Evolutionary conservation across 2,329 filamentous ascomycete genomes (phyloP).

Genomic region (Bipolaris gigantea): DNA sequence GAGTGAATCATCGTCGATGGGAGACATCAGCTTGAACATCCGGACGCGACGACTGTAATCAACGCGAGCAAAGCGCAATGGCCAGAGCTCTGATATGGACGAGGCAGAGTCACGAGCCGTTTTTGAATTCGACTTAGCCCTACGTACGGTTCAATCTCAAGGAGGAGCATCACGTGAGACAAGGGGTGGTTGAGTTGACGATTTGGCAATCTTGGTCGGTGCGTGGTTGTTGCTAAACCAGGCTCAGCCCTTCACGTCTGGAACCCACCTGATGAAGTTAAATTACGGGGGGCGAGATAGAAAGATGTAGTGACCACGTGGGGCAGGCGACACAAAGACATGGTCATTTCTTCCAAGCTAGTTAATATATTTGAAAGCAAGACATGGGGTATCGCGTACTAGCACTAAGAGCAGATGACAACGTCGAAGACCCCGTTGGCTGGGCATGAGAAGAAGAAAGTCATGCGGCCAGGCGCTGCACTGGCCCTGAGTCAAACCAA

Average conservation of each 20-base stretch:
- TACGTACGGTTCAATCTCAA: too few species aligned
- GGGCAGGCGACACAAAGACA: not conserved
- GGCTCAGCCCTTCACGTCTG: not conserved
- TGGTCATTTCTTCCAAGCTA: not conserved
- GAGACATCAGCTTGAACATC: too few species aligned
- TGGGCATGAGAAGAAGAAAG: not conserved
- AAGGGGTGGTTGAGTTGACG: not conserved
- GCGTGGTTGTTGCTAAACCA: not conserved
- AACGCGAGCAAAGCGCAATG: too few species aligned
- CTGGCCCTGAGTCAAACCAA: not conserved
- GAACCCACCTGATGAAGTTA: not conserved
- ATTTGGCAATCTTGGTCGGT: not conserved
- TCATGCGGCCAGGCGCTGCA: not conserved
- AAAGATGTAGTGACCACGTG: not conserved
- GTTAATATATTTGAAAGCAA: not conserved
- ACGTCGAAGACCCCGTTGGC: not conserved
- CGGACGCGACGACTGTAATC: too few species aligned
- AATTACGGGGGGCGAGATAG: not conserved
- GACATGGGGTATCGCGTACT: slow-evolving; percentile 9
- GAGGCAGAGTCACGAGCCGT: not conserved
- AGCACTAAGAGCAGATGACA: not conserved
- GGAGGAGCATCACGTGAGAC: not conserved
- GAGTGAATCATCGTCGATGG: too few species aligned
- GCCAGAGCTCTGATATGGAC: too few species aligned
- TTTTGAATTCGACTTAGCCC: too few species aligned